A percentile compares a stretch with the other conserved stretches of the same genome.
Conservation (phyloP, 2,329 filamentous ascomycete genomes). For the Sphaerulina vaccinii region DNA sequence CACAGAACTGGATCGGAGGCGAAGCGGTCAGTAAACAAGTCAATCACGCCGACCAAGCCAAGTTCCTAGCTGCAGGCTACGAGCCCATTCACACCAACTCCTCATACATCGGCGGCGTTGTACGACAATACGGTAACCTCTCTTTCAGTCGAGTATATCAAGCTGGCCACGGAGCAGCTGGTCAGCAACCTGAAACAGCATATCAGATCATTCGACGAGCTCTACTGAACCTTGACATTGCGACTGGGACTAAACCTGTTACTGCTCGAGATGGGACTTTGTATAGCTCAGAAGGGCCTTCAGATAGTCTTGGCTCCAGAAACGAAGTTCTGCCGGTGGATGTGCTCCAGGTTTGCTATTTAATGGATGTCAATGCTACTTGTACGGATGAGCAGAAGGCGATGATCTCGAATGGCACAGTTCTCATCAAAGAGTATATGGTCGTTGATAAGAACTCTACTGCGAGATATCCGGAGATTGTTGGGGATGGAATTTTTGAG, state of each 20-base stretch:
- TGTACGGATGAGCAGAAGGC: constrained; percentile 21
- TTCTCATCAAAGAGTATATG: constrained; percentile 19
- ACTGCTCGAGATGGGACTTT: no score
- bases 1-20: constrained; percentile 54
- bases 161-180: constrained; percentile 46
- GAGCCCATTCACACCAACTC: constrained; percentile 23
- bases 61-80: constrained; percentile 53
- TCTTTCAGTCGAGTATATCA: constrained; percentile 29
- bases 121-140: constrained; percentile 34
- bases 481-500: constrained; percentile 3
- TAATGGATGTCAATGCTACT: constrained; percentile 15
- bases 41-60: constrained; percentile 41
- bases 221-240: constrained; percentile 47
- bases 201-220: constrained; percentile 52
- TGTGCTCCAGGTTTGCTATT: constrained; percentile 22
- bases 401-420: constrained; percentile 19
- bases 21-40: constrained; percentile 52
- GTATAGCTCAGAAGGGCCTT: no score
- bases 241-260: no score
- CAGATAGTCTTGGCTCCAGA: no score
- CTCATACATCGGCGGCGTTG: constrained; percentile 24
- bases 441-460: constrained; percentile 20
- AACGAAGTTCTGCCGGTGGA: no score
- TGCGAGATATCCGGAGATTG: constrained; percentile 18
- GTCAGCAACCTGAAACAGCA: constrained; percentile 49